Conservation (phyloP, 371 early-diverging fungal species). For the Dichotomocladium elegans region DNA sequence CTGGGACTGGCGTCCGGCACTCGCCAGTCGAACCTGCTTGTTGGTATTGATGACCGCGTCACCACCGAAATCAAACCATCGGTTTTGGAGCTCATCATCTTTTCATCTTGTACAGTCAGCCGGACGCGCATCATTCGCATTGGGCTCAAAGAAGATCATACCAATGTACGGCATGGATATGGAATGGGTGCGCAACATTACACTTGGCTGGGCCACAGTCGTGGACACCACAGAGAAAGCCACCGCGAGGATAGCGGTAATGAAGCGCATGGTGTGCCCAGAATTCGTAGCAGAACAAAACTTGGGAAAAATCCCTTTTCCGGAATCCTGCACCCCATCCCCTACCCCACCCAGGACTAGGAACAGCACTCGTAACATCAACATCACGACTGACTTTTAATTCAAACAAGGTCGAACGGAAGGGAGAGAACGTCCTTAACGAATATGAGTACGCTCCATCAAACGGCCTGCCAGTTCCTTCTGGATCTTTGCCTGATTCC, state of each 20-base stretch:
- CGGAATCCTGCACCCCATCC: no score
- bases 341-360: no score
- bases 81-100: constrained; percentile 68
- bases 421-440: no score
- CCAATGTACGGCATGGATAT: constrained; percentile 73
- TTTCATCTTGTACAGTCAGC: neutral
- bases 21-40: constrained; percentile 79
- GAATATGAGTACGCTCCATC: constrained; percentile 42
- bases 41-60: constrained; percentile 70
- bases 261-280: constrained; percentile 2
- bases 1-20: constrained; percentile 76
- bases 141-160: constrained; percentile 25
- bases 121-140: neutral
- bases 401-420: no score
- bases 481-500: constrained; percentile 66
- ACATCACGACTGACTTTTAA: no score
- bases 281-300: no score
- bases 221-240: neutral
- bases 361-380: no score
- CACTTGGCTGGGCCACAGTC: constrained; percentile 9
- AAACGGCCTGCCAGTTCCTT: constrained; percentile 69
- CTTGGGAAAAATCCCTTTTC: no score
- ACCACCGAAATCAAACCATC: constrained; percentile 73
- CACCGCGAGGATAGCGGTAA: neutral
- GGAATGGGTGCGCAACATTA: constrained; percentile 60